These are phyloP conservation scores for Sorghum bicolor DNA, from an alignment of 176 grass and related monocot genomes.

Conservation along the genomic window Sorghum_bicolor_NCBIv3 NC_012875.2:48107001-48107500, in stretches of 20 bases:
- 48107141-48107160: too few species aligned
- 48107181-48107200: too few species aligned
- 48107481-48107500: too few species aligned
- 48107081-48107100: neutral
- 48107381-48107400: too few species aligned
- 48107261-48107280: neutral
- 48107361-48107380: too few species aligned
- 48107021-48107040: neutral
- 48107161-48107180: too few species aligned
- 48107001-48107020: neutral
- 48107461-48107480: neutral
- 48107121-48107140: neutral
- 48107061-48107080: neutral
- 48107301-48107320: too few species aligned
- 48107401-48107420: too few species aligned
- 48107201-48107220: too few species aligned
- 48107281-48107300: neutral
- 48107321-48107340: too few species aligned
- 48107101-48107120: slow-evolving; percentile 17
- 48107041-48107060: neutral
- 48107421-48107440: neutral
- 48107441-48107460: neutral
- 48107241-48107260: neutral
- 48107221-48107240: neutral
- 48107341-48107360: too few species aligned